These are phyloP conservation scores for Orbilia brochopaga DNA, from an alignment of 2,329 filamentous ascomycete species.

Conservation along the genomic window DNA sequence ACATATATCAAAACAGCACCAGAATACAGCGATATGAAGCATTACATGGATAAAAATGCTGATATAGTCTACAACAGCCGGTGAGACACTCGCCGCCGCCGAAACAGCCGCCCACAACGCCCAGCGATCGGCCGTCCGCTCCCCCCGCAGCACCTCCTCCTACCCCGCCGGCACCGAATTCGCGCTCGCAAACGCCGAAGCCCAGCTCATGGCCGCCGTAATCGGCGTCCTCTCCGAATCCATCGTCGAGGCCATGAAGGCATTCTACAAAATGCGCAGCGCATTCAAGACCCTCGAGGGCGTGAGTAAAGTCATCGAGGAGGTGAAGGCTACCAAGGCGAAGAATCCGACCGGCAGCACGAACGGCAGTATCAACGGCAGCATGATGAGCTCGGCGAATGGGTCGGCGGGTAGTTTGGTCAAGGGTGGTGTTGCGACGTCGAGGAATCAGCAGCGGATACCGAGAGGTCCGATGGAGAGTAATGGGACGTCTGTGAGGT, in stretches of 20 bases:
- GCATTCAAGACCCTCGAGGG: constrained; percentile 82
- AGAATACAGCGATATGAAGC: background rate
- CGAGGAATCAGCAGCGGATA: constrained; percentile 60
- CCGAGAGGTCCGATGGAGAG: background rate
- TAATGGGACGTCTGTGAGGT: constrained; percentile 5
- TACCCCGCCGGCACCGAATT: constrained; percentile 88
- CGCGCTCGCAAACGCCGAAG: constrained; percentile 79
- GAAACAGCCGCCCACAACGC: constrained; percentile 79
- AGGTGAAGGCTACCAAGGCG: constrained; percentile 41
- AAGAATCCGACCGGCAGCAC: constrained; percentile 17
- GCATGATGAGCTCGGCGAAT: constrained; percentile 53
- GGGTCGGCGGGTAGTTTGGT: constrained; percentile 54
- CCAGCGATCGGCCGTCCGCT: constrained; percentile 74
- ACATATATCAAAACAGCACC: constrained; percentile 9
- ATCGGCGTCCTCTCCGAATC: constrained; percentile 91
- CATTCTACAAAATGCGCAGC: constrained; percentile 90
- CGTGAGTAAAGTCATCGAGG: constrained; percentile 60
- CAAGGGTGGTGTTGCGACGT: background rate
- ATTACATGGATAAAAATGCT: background rate
- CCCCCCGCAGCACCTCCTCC: constrained; percentile 67
- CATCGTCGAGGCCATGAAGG: constrained; percentile 84
- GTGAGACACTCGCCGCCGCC: constrained; percentile 72
- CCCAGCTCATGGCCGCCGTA: constrained; percentile 66
- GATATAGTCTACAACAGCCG: constrained; percentile 62
- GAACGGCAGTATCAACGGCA: constrained; percentile 53